These are phyloP conservation scores for Odonthalia washingtoniensis DNA, from an alignment of 31 red algal genomes.

Conservation along the genomic window DNA sequence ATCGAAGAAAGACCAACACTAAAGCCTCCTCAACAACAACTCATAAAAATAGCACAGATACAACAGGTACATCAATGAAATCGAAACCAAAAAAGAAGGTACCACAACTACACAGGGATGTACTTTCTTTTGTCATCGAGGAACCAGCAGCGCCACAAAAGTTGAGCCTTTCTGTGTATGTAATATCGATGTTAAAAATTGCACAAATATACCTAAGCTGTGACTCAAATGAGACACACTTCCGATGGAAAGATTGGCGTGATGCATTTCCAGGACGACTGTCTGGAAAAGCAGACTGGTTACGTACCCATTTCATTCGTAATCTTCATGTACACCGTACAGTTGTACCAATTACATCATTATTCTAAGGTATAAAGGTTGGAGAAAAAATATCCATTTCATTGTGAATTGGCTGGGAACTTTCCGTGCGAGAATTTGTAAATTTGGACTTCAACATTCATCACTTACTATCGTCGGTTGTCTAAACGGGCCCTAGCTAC, in stretches of 20 bases:
- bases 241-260: slow-evolving; percentile 74
- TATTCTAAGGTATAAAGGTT: slow-evolving; percentile 29
- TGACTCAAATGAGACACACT: background rate
- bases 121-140: background rate
- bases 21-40: too few species aligned
- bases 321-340: slow-evolving; percentile 40
- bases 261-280: slow-evolving; percentile 66
- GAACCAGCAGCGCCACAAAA: slow-evolving; percentile 34
- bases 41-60: too few species aligned
- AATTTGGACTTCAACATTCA: slow-evolving; percentile 69
- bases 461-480: slow-evolving; percentile 69
- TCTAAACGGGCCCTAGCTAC: too few species aligned
- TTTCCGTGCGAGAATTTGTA: slow-evolving; percentile 62
- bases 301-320: slow-evolving; percentile 58
- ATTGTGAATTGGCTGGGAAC: slow-evolving; percentile 64
- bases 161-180: background rate
- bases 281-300: slow-evolving; percentile 57
- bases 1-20: too few species aligned
- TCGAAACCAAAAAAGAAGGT: background rate
- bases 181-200: background rate
- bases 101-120: too few species aligned
- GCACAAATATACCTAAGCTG: background rate
- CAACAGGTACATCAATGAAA: too few species aligned
- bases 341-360: slow-evolving; percentile 15
- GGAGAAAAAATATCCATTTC: slow-evolving; percentile 26